Conservation (phyloP, 2,329 filamentous ascomycete genomes). For the Fusarium sp. region DNA sequence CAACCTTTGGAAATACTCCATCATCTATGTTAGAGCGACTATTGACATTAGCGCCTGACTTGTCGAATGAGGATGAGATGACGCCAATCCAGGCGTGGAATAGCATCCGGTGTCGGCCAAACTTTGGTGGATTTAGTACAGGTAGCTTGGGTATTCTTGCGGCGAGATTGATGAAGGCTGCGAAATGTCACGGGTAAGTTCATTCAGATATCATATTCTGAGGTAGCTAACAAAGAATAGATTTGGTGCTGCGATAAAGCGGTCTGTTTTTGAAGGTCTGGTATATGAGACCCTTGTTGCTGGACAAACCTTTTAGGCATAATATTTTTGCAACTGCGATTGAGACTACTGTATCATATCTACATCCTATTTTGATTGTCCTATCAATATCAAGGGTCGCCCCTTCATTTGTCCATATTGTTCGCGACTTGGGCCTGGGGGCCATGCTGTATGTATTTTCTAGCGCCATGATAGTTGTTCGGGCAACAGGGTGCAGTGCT, state of each 20-base stretch:
- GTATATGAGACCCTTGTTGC: constrained; percentile 4
- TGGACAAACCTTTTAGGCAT: background rate
- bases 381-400: accelerated
- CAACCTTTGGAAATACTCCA: background rate
- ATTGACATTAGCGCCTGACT: constrained; percentile 9
- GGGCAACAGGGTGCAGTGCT: background rate
- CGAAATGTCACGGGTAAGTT: constrained; percentile 26
- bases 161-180: constrained; percentile 2
- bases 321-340: background rate
- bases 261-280: constrained; percentile 23
- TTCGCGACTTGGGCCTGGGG: background rate
- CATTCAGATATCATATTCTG: accelerated
- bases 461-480: background rate
- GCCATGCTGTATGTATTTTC: background rate
- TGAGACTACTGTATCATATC: background rate
- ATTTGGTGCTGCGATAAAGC: constrained; percentile 24
- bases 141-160: background rate
- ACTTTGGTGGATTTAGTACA: constrained; percentile 6
- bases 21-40: constrained; percentile 9
- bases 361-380: background rate
- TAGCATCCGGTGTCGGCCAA: constrained; percentile 5
- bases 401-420: background rate
- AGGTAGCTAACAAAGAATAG: background rate
- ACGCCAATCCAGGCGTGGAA: constrained; percentile 30
- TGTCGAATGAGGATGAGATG: constrained; percentile 20